phyloP scores from a whole-genome alignment of 768 basidiomycete genomes.

The Podaxis sp. region DNA sequence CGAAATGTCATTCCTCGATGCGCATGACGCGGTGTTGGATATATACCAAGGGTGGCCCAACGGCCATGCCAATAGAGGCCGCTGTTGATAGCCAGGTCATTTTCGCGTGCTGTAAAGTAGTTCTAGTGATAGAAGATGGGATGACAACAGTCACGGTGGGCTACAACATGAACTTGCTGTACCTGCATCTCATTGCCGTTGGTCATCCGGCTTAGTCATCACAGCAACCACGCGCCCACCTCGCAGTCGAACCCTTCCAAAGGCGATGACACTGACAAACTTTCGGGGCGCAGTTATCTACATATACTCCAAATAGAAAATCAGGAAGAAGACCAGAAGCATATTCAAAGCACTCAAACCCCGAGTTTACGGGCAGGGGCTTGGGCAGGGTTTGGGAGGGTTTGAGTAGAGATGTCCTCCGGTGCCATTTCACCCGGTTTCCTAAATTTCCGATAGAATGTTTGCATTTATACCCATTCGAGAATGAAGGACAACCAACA shows the following conservation, averaged over 20 bases:
- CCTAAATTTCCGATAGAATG: neutral
- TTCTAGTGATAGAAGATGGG: neutral
- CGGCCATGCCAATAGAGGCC: constrained; percentile 80
- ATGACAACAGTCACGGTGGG: neutral
- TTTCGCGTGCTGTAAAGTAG: constrained; percentile 10
- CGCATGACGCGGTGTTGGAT: constrained; percentile 1
- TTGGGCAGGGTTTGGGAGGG: neutral
- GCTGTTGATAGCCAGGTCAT: constrained; percentile 66
- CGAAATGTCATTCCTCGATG: constrained; percentile 6
- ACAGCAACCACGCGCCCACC: neutral
- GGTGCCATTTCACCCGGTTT: neutral
- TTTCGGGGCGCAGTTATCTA: no score
- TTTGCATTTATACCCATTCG: neutral
- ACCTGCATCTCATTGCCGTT: neutral
- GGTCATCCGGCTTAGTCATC: constrained; percentile 1
- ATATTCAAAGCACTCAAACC: no score
- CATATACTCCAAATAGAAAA: no score
- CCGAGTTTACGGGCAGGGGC: no score
- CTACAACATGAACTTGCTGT: neutral
- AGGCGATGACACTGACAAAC: no score
- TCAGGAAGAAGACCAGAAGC: no score
- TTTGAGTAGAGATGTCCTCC: neutral
- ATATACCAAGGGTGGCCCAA: constrained; percentile 71
- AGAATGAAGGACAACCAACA: neutral
- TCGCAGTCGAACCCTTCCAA: no score